Evolutionary conservation across 2,329 filamentous ascomycete species (phyloP).

Genomic region (Neopestalotiopsis sp.): DNA sequence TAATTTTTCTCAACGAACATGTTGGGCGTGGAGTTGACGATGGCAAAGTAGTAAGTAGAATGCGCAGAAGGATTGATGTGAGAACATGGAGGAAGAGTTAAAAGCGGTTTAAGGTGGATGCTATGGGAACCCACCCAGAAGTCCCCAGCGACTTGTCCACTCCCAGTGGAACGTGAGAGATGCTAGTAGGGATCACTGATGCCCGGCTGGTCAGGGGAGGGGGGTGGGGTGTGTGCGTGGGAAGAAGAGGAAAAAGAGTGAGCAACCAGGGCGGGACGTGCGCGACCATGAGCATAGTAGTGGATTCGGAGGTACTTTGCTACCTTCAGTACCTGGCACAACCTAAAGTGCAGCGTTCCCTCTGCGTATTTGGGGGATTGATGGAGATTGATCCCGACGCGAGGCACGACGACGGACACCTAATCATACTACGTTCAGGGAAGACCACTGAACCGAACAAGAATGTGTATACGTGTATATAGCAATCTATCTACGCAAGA

Average conservation of each 20-base stretch:
- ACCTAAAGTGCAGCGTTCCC: too few relatives aligned
- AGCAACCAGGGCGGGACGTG: not conserved
- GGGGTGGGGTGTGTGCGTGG: not conserved
- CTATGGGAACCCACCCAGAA: constrained; percentile 1
- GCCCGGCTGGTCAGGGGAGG: not conserved
- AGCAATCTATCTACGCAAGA: too few relatives aligned
- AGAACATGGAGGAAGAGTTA: constrained; percentile 18
- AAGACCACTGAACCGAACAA: too few relatives aligned
- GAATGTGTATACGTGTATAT: too few relatives aligned
- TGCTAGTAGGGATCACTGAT: constrained; percentile 6
- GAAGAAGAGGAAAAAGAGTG: not conserved
- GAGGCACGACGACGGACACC: too few relatives aligned
- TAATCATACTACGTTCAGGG: too few relatives aligned
- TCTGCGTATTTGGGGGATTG: too few relatives aligned
- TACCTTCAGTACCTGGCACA: too few relatives aligned
- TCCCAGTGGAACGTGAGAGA: constrained; percentile 7
- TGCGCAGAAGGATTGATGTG: constrained; percentile 7
- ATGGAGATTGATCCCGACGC: too few relatives aligned
- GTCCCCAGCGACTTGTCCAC: constrained; percentile 8
- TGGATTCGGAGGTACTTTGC: not conserved
- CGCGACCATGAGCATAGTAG: not conserved
- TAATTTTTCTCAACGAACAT: not conserved
- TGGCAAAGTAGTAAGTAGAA: constrained; percentile 2
- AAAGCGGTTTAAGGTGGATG: constrained; percentile 20
- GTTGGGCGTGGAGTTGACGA: constrained; percentile 5